Conservation (phyloP, 176 grass and related monocot species). For the Metroxylon sagu region DNA sequence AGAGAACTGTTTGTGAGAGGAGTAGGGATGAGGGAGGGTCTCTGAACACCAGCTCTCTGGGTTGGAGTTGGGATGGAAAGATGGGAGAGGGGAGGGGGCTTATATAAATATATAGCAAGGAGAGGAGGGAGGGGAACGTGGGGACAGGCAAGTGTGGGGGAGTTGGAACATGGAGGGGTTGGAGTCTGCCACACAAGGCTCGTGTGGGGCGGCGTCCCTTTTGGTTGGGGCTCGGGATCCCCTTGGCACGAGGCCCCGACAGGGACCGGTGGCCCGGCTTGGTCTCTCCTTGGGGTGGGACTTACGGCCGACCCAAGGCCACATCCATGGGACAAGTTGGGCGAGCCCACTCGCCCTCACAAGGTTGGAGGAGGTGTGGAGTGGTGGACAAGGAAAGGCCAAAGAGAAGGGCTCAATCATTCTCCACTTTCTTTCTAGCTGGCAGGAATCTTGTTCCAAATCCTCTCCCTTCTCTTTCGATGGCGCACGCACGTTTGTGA, state of each 20-base stretch:
- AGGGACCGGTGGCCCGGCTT: background rate
- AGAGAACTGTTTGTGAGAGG: too few species aligned
- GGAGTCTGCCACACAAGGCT: too few species aligned
- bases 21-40: too few species aligned
- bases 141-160: conserved; percentile 8
- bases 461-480: too few species aligned
- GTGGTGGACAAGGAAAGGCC: background rate
- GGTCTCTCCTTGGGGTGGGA: too few species aligned
- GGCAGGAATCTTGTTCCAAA: too few species aligned
- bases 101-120: conserved; percentile 8
- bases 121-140: conserved; percentile 18
- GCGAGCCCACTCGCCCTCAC: background rate
- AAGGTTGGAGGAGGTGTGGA: background rate
- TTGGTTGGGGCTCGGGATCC: conserved; percentile 10
- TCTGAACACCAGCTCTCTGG: background rate
- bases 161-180: too few species aligned
- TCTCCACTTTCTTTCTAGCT: too few species aligned
- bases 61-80: background rate
- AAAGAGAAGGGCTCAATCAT: background rate
- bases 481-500: too few species aligned
- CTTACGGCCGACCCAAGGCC: background rate
- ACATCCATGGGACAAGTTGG: background rate
- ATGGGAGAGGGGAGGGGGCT: background rate
- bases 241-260: conserved; percentile 6
- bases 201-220: background rate